phyloP scores from a whole-genome alignment of 257 asterid genomes.

The Solanum pinnatisectum region DNA sequence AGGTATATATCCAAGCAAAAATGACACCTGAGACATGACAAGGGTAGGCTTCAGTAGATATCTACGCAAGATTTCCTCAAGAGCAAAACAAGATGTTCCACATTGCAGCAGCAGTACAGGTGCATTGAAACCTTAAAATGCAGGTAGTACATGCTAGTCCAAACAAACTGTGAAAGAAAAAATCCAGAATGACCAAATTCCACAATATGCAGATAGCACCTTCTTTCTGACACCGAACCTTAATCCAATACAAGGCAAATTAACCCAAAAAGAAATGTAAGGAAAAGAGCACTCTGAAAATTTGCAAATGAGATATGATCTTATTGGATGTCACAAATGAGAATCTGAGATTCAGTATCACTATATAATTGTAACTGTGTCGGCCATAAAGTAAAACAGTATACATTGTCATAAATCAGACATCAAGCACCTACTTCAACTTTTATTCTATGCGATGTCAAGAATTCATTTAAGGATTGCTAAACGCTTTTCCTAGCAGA shows the following conservation, averaged over 20 bases:
- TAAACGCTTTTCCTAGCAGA: background rate
- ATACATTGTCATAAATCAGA: background rate
- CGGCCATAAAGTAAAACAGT: background rate
- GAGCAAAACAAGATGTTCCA: background rate
- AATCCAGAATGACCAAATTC: background rate
- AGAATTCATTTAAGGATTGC: background rate
- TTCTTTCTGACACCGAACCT: background rate
- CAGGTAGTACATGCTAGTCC: background rate
- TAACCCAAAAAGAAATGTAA: background rate
- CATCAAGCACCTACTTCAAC: background rate
- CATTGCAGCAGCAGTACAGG: background rate
- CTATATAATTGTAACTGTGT: background rate
- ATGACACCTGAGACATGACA: slow-evolving; percentile 62
- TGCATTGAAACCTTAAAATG: background rate
- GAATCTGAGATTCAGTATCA: background rate
- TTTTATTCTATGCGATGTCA: background rate
- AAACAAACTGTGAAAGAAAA: background rate
- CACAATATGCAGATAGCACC: background rate
- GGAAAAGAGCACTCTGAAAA: background rate
- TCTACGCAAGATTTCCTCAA: background rate
- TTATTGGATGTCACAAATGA: background rate
- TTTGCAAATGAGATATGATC: background rate
- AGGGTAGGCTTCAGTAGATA: background rate
- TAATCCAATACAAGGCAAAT: background rate
- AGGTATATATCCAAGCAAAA: slow-evolving; percentile 75